phyloP scores from a whole-genome alignment of 352 stramenopile species.

The Pythium volutum region DNA sequence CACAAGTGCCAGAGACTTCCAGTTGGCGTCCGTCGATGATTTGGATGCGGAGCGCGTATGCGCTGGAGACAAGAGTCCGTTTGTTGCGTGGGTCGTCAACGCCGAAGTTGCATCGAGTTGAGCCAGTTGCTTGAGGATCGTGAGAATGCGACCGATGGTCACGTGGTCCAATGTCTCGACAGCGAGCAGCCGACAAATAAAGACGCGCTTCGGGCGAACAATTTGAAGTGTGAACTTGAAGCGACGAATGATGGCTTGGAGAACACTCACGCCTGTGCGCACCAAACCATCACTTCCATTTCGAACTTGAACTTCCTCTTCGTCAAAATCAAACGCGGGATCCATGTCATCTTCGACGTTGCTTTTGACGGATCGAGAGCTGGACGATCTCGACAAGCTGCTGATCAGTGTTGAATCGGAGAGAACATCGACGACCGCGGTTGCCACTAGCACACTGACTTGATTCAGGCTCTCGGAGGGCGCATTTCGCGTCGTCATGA shows the following conservation, averaged over 20 bases:
- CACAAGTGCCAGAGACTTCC: slow-evolving; percentile 66
- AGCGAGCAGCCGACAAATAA: slow-evolving; percentile 67
- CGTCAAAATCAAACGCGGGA: slow-evolving; percentile 45
- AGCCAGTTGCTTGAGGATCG: slow-evolving; percentile 62
- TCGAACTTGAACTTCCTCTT: slow-evolving; percentile 54
- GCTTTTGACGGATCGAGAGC: slow-evolving; percentile 2
- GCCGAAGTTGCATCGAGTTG: slow-evolving; percentile 33
- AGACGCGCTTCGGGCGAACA: slow-evolving; percentile 63
- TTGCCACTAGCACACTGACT: slow-evolving; percentile 43
- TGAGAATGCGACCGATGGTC: slow-evolving; percentile 59
- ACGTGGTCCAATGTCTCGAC: slow-evolving; percentile 75
- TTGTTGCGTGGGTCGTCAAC: slow-evolving; percentile 5
- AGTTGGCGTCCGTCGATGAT: slow-evolving; percentile 48
- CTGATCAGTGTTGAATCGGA: slow-evolving; percentile 52
- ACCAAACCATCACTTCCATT: slow-evolving; percentile 69
- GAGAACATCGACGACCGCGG: slow-evolving; percentile 55
- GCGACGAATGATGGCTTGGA: slow-evolving; percentile 65
- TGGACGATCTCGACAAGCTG: slow-evolving; percentile 35
- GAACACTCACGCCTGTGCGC: slow-evolving; percentile 58
- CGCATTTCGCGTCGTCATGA: slow-evolving; percentile 61
- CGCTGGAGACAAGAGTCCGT: not conserved
- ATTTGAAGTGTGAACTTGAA: slow-evolving; percentile 68
- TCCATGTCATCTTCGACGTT: slow-evolving; percentile 31
- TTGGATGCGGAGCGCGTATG: slow-evolving; percentile 21
- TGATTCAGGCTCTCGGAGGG: slow-evolving; percentile 64